phyloP scores from a whole-genome alignment of 345 rosid species.

The Boechera stricta region DNA sequence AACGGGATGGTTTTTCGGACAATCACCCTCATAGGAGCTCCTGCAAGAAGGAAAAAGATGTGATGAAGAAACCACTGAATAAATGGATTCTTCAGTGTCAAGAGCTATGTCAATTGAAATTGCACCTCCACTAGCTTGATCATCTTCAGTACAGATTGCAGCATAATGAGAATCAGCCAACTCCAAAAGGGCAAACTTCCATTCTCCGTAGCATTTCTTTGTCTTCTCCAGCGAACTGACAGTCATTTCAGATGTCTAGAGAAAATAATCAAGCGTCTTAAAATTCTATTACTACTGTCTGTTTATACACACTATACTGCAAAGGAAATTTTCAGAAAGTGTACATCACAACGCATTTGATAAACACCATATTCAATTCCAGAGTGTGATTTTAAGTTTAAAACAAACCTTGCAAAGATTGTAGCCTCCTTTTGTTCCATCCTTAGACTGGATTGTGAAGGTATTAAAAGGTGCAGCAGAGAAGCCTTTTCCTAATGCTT shows the following conservation, averaged over 20 bases:
- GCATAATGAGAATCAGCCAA: constrained; percentile 73
- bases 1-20: constrained; percentile 75
- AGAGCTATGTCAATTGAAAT: constrained; percentile 10
- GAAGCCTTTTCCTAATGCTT: constrained; percentile 84
- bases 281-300: neutral
- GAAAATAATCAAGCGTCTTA: constrained; percentile 2
- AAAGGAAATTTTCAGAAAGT: neutral
- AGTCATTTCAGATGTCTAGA: constrained; percentile 51
- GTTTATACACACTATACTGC: neutral
- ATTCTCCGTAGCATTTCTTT: constrained; percentile 43
- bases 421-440: constrained; percentile 33
- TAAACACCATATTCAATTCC: neutral
- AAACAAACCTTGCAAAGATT: constrained; percentile 52
- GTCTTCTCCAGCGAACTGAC: constrained; percentile 54
- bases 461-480: constrained; percentile 83
- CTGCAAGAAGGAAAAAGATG: constrained; percentile 33
- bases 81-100: constrained; percentile 40
- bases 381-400: neutral
- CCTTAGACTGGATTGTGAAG: constrained; percentile 57
- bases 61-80: constrained; percentile 5
- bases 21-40: constrained; percentile 53
- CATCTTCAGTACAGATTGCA: constrained; percentile 64
- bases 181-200: constrained; percentile 72
- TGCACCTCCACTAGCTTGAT: constrained; percentile 50
- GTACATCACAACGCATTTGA: neutral